Evolutionary conservation across 2,329 filamentous ascomycete genomes (phyloP).

Genomic region (Arthrobotrys iridis): DNA sequence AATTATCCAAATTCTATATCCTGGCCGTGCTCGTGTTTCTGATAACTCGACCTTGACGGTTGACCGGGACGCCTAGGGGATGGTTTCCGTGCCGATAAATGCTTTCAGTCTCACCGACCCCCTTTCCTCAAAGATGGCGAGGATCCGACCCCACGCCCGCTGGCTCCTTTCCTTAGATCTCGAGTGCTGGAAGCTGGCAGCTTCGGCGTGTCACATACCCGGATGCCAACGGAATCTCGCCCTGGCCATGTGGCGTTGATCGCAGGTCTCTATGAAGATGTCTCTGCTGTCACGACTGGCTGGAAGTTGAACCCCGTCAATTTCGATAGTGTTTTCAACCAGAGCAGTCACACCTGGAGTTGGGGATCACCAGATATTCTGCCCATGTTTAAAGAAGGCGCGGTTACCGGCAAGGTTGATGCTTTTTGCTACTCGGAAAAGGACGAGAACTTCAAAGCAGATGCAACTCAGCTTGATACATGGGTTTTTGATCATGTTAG

Average conservation of each 20-base stretch:
- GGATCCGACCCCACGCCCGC: slow-evolving; percentile 72
- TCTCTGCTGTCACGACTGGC: slow-evolving; percentile 94
- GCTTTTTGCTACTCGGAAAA: slow-evolving; percentile 85
- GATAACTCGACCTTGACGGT: slow-evolving; percentile 41
- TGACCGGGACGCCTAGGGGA: slow-evolving; percentile 70
- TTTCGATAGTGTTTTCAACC: slow-evolving; percentile 98
- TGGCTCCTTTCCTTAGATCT: slow-evolving; percentile 91
- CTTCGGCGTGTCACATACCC: slow-evolving; percentile 95
- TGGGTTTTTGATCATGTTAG: slow-evolving; percentile 98
- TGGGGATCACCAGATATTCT: slow-evolving; percentile 98
- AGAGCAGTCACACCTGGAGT: slow-evolving; percentile 96
- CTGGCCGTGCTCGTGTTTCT: not conserved
- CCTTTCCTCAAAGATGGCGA: slow-evolving; percentile 70
- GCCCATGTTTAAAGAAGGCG: slow-evolving; percentile 96
- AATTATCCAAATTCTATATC: not conserved
- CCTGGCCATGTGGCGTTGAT: slow-evolving; percentile 97
- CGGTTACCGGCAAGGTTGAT: slow-evolving; percentile 84
- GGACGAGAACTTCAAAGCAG: slow-evolving; percentile 86
- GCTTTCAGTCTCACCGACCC: slow-evolving; percentile 91
- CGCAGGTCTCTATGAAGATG: slow-evolving; percentile 95
- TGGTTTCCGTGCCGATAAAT: slow-evolving; percentile 95
- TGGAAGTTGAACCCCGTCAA: slow-evolving; percentile 99
- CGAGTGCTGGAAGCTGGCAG: slow-evolving; percentile 88
- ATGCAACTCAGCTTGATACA: slow-evolving; percentile 81
- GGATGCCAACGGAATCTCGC: slow-evolving; percentile 94